phyloP scores from a whole-genome alignment of 352 stramenopile genomes.

The Lagenidium sp. region DNA sequence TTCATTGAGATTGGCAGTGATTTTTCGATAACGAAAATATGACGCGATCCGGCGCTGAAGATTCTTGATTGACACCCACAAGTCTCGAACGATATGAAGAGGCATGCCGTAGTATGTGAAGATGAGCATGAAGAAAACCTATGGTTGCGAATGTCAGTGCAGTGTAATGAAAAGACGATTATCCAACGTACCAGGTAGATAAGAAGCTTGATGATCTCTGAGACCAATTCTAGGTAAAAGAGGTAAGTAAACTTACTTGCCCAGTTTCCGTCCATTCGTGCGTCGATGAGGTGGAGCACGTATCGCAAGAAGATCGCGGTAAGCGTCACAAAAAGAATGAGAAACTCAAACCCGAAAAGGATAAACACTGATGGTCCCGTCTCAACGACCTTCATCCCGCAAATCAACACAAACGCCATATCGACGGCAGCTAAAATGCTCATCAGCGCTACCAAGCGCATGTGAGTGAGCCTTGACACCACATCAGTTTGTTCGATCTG shows the following conservation, averaged over 20 bases:
- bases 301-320: conserved; percentile 86
- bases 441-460: conserved; percentile 87
- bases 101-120: conserved; percentile 97
- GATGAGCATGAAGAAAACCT: conserved; percentile 97
- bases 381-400: conserved; percentile 63
- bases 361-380: conserved; percentile 90
- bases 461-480: conserved; percentile 65
- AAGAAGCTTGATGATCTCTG: conserved; percentile 93
- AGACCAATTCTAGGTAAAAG: conserved; percentile 95
- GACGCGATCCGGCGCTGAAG: conserved; percentile 74
- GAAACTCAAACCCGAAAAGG: conserved; percentile 96
- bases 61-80: conserved; percentile 92
- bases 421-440: conserved; percentile 82
- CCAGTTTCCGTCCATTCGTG: conserved; percentile 81
- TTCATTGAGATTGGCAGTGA: conserved; percentile 95
- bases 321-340: conserved; percentile 93
- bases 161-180: neutral
- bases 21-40: conserved; percentile 90
- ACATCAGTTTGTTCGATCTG: conserved; percentile 88
- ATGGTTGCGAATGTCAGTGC: neutral
- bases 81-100: conserved; percentile 95
- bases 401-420: conserved; percentile 84
- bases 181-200: conserved; percentile 93
- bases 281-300: conserved; percentile 92
- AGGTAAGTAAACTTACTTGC: conserved; percentile 87